Evolutionary conservation across 176 grass and related monocot species (phyloP).

Genomic region (Dendrocalamus sinicus): DNA sequence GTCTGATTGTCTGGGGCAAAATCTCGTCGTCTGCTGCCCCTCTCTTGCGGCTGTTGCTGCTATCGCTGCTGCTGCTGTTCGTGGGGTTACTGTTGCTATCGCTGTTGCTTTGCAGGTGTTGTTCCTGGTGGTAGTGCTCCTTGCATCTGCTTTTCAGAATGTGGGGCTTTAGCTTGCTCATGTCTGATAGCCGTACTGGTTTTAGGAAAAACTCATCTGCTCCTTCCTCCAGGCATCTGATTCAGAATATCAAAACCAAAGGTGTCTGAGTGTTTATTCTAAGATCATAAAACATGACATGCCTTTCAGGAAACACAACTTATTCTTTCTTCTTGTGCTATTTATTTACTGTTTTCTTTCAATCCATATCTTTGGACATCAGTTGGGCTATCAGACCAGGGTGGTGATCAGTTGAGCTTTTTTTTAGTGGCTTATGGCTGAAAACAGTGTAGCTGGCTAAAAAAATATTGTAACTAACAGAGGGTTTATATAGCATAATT

Average conservation of each 20-base stretch:
- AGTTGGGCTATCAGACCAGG: no score
- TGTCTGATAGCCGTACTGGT: constrained; percentile 87
- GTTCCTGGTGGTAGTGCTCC: constrained; percentile 58
- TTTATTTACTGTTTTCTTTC: neutral
- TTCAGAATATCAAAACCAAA: constrained; percentile 29
- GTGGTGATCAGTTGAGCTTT: no score
- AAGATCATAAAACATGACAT: neutral
- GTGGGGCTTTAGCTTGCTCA: constrained; percentile 87
- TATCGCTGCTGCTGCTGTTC: constrained; percentile 33
- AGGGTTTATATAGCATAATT: no score
- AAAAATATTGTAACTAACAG: no score
- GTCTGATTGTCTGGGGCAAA: constrained; percentile 56
- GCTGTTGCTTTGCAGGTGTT: constrained; percentile 48
- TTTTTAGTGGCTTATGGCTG: no score
- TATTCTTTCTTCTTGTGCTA: neutral
- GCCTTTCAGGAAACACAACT: neutral
- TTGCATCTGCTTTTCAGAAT: constrained; percentile 74
- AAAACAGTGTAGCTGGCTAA: no score
- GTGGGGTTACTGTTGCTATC: constrained; percentile 40
- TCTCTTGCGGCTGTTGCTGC: constrained; percentile 63
- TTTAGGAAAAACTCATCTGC: constrained; percentile 95
- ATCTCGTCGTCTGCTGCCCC: constrained; percentile 59
- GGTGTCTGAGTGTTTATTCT: neutral
- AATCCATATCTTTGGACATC: constrained; percentile 28
- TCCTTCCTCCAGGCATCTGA: constrained; percentile 97